Evolutionary conservation across 2,329 filamentous ascomycete species (phyloP).

Genomic region (Pseudogymnoascus sp.): DNA sequence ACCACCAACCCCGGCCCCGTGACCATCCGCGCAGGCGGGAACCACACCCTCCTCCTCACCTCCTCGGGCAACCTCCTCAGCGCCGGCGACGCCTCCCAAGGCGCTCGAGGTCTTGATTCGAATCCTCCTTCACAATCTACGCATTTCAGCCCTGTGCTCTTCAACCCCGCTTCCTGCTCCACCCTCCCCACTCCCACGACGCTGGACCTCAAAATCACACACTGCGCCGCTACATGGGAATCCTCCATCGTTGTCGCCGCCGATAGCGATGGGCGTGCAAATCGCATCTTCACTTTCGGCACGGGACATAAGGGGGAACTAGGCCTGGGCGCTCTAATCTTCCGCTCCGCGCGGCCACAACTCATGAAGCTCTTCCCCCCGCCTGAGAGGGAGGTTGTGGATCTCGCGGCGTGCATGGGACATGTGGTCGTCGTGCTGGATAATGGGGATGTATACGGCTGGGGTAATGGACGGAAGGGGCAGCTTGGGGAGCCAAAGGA

Average conservation of each 20-base stretch:
- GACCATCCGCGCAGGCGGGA: conserved; percentile 57
- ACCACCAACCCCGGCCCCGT: conserved; percentile 31
- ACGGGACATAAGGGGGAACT: conserved; percentile 64
- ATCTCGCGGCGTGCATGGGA: conserved; percentile 65
- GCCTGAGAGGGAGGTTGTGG: conserved; percentile 44
- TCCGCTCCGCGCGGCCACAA: conserved; percentile 40
- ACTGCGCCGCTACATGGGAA: conserved; percentile 71
- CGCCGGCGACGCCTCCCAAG: conserved; percentile 50
- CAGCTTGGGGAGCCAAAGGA: conserved; percentile 60
- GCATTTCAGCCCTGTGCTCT: conserved; percentile 18
- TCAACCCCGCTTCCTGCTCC: conserved; percentile 9
- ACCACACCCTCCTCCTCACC: conserved; percentile 74
- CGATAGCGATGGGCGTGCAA: conserved; percentile 36
- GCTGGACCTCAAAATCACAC: conserved; percentile 26
- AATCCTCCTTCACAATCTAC: conserved; percentile 7
- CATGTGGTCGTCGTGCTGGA: conserved; percentile 68
- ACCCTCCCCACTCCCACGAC: conserved; percentile 13
- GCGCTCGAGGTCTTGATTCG: conserved; percentile 42
- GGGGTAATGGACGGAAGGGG: conserved; percentile 80
- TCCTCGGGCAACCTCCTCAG: conserved; percentile 51
- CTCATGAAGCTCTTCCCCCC: conserved; percentile 58
- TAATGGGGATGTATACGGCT: conserved; percentile 74
- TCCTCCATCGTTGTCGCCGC: conserved; percentile 54
- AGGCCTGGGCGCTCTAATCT: conserved; percentile 49
- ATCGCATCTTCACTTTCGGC: conserved; percentile 55